phyloP scores from a whole-genome alignment of 352 stramenopile genomes.

The Globisporangium parvum region DNA sequence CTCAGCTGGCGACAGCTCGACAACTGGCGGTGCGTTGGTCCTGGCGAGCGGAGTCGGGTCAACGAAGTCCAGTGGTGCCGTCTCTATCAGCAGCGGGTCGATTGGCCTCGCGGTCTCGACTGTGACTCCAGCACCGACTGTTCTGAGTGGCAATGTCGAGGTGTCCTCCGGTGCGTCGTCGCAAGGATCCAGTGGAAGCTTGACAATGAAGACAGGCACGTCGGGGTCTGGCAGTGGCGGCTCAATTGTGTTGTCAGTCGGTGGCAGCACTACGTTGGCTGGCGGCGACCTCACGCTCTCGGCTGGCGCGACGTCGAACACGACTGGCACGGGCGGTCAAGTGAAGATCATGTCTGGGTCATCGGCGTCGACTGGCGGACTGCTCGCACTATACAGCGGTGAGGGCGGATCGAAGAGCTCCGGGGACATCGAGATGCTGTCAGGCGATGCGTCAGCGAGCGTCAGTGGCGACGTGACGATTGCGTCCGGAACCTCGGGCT shows the following conservation, averaged over 20 bases:
- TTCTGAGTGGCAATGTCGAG: conserved; percentile 15
- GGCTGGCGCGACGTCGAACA: conserved; percentile 19
- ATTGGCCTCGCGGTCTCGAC: conserved; percentile 16
- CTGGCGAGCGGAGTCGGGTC: conserved; percentile 23
- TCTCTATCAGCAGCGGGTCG: conserved; percentile 18
- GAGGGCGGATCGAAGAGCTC: conserved; percentile 33
- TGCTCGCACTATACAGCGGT: conserved; percentile 28
- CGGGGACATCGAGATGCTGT: conserved; percentile 35
- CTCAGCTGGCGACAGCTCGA: conserved; percentile 11
- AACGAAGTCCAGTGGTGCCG: conserved; percentile 16
- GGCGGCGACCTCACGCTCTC: conserved; percentile 26
- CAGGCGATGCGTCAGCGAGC: conserved; percentile 24
- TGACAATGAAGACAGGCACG: conserved; percentile 17
- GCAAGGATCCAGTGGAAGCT: conserved; percentile 18
- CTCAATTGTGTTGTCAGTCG: conserved; percentile 15
- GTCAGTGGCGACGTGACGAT: conserved; percentile 47
- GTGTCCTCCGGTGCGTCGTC: conserved; percentile 16
- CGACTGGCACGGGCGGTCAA: conserved; percentile 25
- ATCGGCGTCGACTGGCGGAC: conserved; percentile 31
- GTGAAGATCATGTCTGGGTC: conserved; percentile 29
- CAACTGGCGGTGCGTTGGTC: conserved; percentile 6
- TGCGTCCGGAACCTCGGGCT: conserved; percentile 29
- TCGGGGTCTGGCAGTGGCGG: conserved; percentile 21
- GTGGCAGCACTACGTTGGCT: conserved; percentile 15
- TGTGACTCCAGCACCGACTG: conserved; percentile 4